Evolutionary conservation across 805 yeast species (phyloP).

Genomic region (Myxozyma nipponensis): DNA sequence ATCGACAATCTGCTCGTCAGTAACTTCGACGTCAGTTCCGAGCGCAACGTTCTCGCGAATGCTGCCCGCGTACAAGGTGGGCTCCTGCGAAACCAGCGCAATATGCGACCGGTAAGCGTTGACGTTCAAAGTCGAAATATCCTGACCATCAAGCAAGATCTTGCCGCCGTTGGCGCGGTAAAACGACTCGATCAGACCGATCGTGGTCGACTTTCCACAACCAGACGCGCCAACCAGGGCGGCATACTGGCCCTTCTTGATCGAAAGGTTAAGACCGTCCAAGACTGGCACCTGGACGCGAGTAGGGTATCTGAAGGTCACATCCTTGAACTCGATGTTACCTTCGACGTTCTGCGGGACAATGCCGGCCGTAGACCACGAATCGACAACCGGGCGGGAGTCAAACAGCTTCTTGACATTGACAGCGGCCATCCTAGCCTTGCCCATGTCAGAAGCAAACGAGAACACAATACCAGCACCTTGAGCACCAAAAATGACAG

Average conservation of each 20-base stretch:
- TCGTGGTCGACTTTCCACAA: constrained; percentile 43
- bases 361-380: constrained; percentile 35
- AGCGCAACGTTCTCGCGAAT: constrained; percentile 68
- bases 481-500: constrained; percentile 43
- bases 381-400: constrained; percentile 38
- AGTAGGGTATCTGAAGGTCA: constrained; percentile 35
- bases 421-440: constrained; percentile 40
- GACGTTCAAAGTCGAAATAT: constrained; percentile 48
- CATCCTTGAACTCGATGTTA: constrained; percentile 48
- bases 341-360: constrained; percentile 41
- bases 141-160: constrained; percentile 51
- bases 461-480: constrained; percentile 43
- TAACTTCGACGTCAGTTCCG: constrained; percentile 34
- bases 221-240: constrained; percentile 90
- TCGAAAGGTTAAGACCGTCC: constrained; percentile 27
- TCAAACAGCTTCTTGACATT: constrained; percentile 37
- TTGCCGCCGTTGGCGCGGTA: constrained; percentile 50
- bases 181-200: constrained; percentile 53
- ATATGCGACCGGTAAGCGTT: constrained; percentile 50
- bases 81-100: constrained; percentile 62
- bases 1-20: constrained; percentile 39
- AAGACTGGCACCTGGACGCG: constrained; percentile 33
- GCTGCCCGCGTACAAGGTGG: constrained; percentile 68
- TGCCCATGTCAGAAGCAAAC: constrained; percentile 45
- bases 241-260: constrained; percentile 77